Percentiles rank a stretch among this genome's conserved stretches.
phyloP scores from a whole-genome alignment of 805 yeast genomes.

The Candida chauliodis region DNA sequence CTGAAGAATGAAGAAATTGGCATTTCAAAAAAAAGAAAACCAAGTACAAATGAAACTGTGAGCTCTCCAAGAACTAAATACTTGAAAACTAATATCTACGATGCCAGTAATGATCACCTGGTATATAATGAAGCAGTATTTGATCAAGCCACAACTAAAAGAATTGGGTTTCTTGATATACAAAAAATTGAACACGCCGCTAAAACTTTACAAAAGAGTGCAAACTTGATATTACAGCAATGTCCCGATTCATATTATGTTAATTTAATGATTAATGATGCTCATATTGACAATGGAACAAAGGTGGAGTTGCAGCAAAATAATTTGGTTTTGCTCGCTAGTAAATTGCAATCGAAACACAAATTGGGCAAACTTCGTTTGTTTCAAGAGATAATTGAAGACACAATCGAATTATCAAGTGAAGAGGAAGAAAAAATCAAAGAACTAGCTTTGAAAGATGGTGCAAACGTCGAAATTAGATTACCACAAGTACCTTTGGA shows the following conservation, averaged over 20 bases:
- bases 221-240: slow-evolving; percentile 48
- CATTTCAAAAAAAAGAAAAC: neutral
- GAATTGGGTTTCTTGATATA: slow-evolving; percentile 33
- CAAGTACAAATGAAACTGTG: too few species aligned
- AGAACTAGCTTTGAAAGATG: neutral
- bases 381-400: slow-evolving; percentile 52
- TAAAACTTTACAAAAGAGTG: slow-evolving; percentile 45
- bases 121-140: slow-evolving; percentile 9
- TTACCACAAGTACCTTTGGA: slow-evolving; percentile 5
- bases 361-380: slow-evolving; percentile 45
- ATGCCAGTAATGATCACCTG: slow-evolving; percentile 6
- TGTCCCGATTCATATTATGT: slow-evolving; percentile 47
- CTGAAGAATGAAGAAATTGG: neutral
- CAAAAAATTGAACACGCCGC: slow-evolving; percentile 39
- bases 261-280: slow-evolving; percentile 33
- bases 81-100: slow-evolving; percentile 5
- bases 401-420: slow-evolving; percentile 24
- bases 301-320: slow-evolving; percentile 49
- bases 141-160: slow-evolving; percentile 7
- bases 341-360: slow-evolving; percentile 54
- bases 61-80: too few species aligned
- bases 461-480: slow-evolving; percentile 7
- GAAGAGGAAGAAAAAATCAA: slow-evolving; percentile 12
- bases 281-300: slow-evolving; percentile 40
- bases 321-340: slow-evolving; percentile 56